A percentile compares a stretch with the other conserved stretches of the same genome.
Conservation (phyloP, 306 rosid species). For the Cucurbita pepo region DNA sequence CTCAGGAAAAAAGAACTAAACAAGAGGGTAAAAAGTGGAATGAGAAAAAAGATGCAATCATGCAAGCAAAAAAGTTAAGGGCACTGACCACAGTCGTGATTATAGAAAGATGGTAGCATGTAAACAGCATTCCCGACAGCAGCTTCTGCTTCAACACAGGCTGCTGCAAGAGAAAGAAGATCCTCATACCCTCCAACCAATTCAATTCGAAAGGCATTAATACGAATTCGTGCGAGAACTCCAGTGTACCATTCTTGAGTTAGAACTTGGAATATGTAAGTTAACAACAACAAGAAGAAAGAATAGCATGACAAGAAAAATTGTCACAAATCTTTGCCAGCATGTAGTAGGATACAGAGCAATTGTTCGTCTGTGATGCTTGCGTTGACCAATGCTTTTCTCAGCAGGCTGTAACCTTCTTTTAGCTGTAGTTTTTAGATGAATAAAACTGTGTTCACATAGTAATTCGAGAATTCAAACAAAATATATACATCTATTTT, state of each 20-base stretch:
- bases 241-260: conserved; percentile 67
- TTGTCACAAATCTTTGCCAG: not conserved
- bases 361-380: conserved; percentile 32
- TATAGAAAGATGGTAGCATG: conserved; percentile 81
- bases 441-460: not conserved
- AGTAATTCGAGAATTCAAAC: conserved; percentile 2
- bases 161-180: conserved; percentile 56
- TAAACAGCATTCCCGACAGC: conserved; percentile 80
- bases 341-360: conserved; percentile 65
- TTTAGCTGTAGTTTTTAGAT: conserved; percentile 48
- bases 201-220: conserved; percentile 78
- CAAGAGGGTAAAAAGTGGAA: not conserved
- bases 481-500: not conserved
- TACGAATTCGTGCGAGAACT: conserved; percentile 62
- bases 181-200: conserved; percentile 59
- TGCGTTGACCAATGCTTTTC: conserved; percentile 35
- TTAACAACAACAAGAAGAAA: not conserved
- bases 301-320: not conserved
- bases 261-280: conserved; percentile 57
- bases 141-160: conserved; percentile 67
- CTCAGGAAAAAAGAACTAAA: not conserved
- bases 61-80: conserved; percentile 6
- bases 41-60: not conserved
- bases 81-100: conserved; percentile 73
- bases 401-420: conserved; percentile 49